These are phyloP conservation scores for Penicillium angulare DNA, from an alignment of 495 filamentous ascomycete genomes.

Conservation along the genomic window DNA sequence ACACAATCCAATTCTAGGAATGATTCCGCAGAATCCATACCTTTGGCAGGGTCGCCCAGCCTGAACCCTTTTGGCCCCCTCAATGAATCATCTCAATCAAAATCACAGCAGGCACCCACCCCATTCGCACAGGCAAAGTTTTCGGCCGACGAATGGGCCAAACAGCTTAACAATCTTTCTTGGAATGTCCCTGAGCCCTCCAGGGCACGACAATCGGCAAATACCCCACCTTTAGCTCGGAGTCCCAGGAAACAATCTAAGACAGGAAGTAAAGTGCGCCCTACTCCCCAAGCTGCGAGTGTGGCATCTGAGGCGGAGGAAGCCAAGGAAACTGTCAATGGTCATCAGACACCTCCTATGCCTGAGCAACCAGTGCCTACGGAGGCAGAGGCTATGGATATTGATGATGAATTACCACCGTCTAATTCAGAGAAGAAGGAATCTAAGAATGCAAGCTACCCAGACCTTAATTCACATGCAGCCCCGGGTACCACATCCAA, in stretches of 20 bases:
- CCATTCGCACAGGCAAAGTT: conserved; percentile 53
- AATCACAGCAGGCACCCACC: conserved; percentile 23
- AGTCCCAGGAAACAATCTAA: conserved; percentile 39
- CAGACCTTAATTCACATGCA: conserved; percentile 17
- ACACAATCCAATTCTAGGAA: conserved; percentile 23
- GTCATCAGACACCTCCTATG: conserved; percentile 9
- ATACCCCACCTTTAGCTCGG: conserved; percentile 28
- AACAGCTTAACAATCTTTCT: conserved; percentile 60
- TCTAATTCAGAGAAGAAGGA: not conserved
- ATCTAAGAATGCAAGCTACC: conserved; percentile 11
- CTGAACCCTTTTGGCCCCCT: conserved; percentile 12
- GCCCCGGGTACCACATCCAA: conserved; percentile 6
- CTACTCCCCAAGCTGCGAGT: conserved; percentile 33
- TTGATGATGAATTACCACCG: conserved; percentile 40
- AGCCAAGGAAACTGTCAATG: conserved; percentile 29
- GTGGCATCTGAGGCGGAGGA: conserved; percentile 47
- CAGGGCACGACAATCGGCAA: conserved; percentile 24
- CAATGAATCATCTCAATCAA: not conserved
- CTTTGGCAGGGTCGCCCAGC: conserved; percentile 12
- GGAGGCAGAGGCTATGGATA: conserved; percentile 47
- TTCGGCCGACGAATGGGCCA: conserved; percentile 62
- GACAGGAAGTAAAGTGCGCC: conserved; percentile 23
- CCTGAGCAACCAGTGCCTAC: conserved; percentile 6
- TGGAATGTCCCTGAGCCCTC: conserved; percentile 43
- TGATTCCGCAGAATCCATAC: conserved; percentile 10